A percentile compares a stretch with the other conserved stretches of the same genome.
These are phyloP conservation scores for Rostrohypoxylon terebratum DNA, from an alignment of 495 filamentous ascomycete genomes.

Conservation along the genomic window DNA sequence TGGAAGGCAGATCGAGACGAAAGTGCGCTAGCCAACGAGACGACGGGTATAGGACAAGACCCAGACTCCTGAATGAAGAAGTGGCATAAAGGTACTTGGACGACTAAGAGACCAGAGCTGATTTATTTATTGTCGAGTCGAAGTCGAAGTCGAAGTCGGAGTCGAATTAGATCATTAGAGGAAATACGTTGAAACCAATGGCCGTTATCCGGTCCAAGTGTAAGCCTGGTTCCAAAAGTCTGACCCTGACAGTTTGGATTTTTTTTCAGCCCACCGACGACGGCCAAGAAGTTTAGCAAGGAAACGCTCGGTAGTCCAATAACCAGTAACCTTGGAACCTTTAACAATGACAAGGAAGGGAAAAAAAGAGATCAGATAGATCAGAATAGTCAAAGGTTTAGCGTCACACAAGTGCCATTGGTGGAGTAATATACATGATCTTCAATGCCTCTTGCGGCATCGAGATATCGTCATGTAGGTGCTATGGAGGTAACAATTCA, in stretches of 20 bases:
- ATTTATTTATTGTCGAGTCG: background rate
- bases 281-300: background rate
- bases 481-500: too few species aligned
- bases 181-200: constrained; percentile 23
- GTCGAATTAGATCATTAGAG: constrained; percentile 7
- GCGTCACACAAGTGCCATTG: constrained; percentile 45
- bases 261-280: constrained; percentile 31
- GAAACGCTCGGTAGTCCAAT: background rate
- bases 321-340: background rate
- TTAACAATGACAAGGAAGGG: constrained; percentile 4
- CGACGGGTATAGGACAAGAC: constrained; percentile 9
- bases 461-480: constrained; percentile 40
- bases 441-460: constrained; percentile 43
- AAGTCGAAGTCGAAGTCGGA: background rate
- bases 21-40: constrained; percentile 21
- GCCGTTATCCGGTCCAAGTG: constrained; percentile 26
- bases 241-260: constrained; percentile 29
- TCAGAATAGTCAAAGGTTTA: constrained; percentile 1
- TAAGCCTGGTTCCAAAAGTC: constrained; percentile 38
- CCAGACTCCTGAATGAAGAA: constrained; percentile 12
- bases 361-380: constrained; percentile 11
- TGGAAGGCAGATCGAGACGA: constrained; percentile 17
- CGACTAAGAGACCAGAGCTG: constrained; percentile 7
- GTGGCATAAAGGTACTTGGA: constrained; percentile 1
- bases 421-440: constrained; percentile 45